Evolutionary conservation across 371 early-diverging fungal genomes (phyloP).

Genomic region (Mucor piriformis): DNA sequence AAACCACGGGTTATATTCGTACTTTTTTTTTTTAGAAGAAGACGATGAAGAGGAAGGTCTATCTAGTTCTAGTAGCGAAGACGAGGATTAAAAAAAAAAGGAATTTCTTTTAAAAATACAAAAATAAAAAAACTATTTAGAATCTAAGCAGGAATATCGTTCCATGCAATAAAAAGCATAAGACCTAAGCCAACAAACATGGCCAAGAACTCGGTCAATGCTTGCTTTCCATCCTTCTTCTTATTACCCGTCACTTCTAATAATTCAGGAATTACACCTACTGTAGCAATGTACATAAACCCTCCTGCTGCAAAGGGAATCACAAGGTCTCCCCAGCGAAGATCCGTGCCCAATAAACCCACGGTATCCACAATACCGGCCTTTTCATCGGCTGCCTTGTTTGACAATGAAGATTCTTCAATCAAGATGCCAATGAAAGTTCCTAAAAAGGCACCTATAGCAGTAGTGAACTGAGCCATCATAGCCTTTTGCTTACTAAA

Average conservation of each 20-base stretch:
- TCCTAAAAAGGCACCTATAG: slow-evolving; percentile 81
- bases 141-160: slow-evolving; percentile 36
- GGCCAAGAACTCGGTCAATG: slow-evolving; percentile 58
- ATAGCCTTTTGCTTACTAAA: slow-evolving; percentile 76
- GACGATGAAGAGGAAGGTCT: slow-evolving; percentile 25
- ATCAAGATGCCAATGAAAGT: slow-evolving; percentile 81
- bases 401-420: slow-evolving; percentile 53
- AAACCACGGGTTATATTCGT: background rate
- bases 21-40: slow-evolving; percentile 2
- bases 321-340: slow-evolving; percentile 66
- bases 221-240: slow-evolving; percentile 54
- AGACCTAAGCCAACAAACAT: slow-evolving; percentile 69
- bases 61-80: slow-evolving; percentile 18
- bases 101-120: background rate
- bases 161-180: slow-evolving; percentile 69
- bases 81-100: background rate
- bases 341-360: slow-evolving; percentile 54
- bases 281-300: slow-evolving; percentile 88
- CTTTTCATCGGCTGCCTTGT: slow-evolving; percentile 10
- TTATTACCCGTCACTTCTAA: slow-evolving; percentile 65
- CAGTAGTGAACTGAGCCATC: slow-evolving; percentile 84
- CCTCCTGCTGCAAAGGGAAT: slow-evolving; percentile 91
- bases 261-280: slow-evolving; percentile 86
- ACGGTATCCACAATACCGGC: background rate
- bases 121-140: background rate